phyloP scores from a whole-genome alignment of 495 filamentous ascomycete genomes.

The Penicillium riverlandense region DNA sequence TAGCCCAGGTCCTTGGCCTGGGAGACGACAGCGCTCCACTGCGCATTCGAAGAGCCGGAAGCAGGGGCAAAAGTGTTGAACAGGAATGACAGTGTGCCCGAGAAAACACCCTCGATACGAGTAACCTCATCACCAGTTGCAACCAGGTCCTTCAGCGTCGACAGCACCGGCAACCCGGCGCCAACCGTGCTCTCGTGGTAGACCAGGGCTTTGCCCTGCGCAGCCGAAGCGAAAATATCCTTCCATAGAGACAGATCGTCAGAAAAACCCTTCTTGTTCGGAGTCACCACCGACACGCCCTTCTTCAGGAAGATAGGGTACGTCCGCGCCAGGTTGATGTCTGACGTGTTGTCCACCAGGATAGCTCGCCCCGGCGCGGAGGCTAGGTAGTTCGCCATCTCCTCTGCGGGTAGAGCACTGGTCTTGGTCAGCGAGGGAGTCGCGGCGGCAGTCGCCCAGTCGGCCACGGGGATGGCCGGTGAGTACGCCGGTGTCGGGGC shows the following conservation, averaged over 20 bases:
- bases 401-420: conserved; percentile 47
- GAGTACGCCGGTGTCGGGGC: conserved; percentile 37
- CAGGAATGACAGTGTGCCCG: conserved; percentile 90
- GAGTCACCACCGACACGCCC: conserved; percentile 85
- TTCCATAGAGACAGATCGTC: conserved; percentile 68
- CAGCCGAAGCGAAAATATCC: conserved; percentile 64
- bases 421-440: conserved; percentile 46
- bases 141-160: conserved; percentile 81
- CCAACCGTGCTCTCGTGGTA: conserved; percentile 94
- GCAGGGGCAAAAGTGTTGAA: conserved; percentile 91
- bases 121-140: conserved; percentile 82
- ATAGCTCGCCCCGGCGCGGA: conserved; percentile 64
- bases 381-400: conserved; percentile 65
- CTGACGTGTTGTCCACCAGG: conserved; percentile 91
- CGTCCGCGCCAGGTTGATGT: conserved; percentile 63
- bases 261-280: conserved; percentile 97
- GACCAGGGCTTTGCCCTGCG: conserved; percentile 59
- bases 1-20: conserved; percentile 93
- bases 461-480: conserved; percentile 45
- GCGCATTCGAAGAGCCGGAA: conserved; percentile 46
- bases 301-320: conserved; percentile 73
- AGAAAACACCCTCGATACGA: conserved; percentile 93
- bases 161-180: conserved; percentile 85
- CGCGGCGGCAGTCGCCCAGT: conserved; percentile 47
- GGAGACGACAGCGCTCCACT: conserved; percentile 81